A percentile compares a stretch with the other conserved stretches of the same genome.
Evolutionary conservation across 2,329 filamentous ascomycete genomes (phyloP).

Genomic region (Curvularia lunata): DNA sequence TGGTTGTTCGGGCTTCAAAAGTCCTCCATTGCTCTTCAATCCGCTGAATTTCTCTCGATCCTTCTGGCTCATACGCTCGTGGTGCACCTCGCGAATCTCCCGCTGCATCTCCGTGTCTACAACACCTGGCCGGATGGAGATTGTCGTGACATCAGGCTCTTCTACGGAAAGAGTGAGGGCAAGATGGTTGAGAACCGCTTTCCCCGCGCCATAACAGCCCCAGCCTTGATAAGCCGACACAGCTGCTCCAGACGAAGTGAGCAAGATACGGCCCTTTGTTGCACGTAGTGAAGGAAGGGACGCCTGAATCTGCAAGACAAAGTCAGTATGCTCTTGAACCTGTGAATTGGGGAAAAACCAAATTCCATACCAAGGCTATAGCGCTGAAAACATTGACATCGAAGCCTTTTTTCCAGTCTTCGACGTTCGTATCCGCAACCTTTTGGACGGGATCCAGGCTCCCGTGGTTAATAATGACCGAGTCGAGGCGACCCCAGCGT

Average conservation of each 20-base stretch:
- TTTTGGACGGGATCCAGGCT: constrained; percentile 75
- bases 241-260: constrained; percentile 82
- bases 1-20: constrained; percentile 83
- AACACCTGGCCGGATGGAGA: constrained; percentile 78
- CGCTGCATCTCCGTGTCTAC: constrained; percentile 91
- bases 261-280: constrained; percentile 73
- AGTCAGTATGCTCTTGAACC: not conserved
- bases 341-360: not conserved
- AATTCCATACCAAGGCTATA: constrained; percentile 71
- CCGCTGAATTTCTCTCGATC: constrained; percentile 70
- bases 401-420: constrained; percentile 78
- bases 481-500: constrained; percentile 76
- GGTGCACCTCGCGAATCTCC: constrained; percentile 77
- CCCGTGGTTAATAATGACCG: constrained; percentile 87
- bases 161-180: constrained; percentile 75
- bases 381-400: constrained; percentile 88
- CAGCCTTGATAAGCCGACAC: constrained; percentile 70
- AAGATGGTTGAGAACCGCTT: constrained; percentile 83
- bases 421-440: constrained; percentile 69
- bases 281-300: constrained; percentile 72
- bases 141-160: constrained; percentile 74
- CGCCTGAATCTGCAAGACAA: constrained; percentile 65
- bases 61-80: constrained; percentile 63
- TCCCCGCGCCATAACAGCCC: constrained; percentile 82
- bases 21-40: constrained; percentile 71